A percentile compares a stretch with the other conserved stretches of the same genome.
These are phyloP conservation scores for Sextonia rubra DNA, from an alignment of 164 flowering plant species.

Conservation along the genomic window DNA sequence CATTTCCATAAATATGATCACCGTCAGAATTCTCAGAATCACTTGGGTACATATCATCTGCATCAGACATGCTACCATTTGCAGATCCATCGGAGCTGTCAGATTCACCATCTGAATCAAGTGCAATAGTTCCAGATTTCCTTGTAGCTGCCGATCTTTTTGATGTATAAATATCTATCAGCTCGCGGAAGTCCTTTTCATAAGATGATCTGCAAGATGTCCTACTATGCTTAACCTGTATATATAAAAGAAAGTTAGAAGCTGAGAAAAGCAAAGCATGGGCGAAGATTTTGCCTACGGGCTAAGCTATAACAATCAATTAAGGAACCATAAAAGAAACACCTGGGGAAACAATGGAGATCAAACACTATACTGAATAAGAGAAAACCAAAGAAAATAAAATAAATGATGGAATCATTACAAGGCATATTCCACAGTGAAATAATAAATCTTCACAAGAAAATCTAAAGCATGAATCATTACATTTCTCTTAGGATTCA, in stretches of 20 bases:
- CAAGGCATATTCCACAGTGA: neutral
- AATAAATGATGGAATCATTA: too few relatives aligned
- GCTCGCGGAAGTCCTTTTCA: constrained; percentile 50
- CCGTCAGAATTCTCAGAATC: constrained; percentile 25
- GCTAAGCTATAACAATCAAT: too few relatives aligned
- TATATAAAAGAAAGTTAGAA: constrained; percentile 4
- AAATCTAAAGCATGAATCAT: too few relatives aligned
- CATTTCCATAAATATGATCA: constrained; percentile 23
- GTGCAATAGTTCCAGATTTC: constrained; percentile 8
- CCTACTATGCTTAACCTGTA: constrained; percentile 78
- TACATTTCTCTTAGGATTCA: neutral
- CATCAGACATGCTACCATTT: constrained; percentile 22
- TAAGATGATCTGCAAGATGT: constrained; percentile 59
- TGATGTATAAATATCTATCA: constrained; percentile 47
- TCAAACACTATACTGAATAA: neutral
- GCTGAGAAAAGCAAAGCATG: neutral
- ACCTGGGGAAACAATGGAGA: neutral
- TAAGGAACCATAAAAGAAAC: neutral
- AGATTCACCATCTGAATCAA: constrained; percentile 27
- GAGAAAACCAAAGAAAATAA: too few relatives aligned
- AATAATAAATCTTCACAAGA: neutral
- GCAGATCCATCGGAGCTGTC: constrained; percentile 23
- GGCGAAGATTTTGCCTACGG: neutral
- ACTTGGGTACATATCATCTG: constrained; percentile 16
- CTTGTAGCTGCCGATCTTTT: constrained; percentile 22